A percentile compares a stretch with the other conserved stretches of the same genome.
phyloP scores from a whole-genome alignment of 1,284 basidiomycete species.

The Heliocybe sulcata region DNA sequence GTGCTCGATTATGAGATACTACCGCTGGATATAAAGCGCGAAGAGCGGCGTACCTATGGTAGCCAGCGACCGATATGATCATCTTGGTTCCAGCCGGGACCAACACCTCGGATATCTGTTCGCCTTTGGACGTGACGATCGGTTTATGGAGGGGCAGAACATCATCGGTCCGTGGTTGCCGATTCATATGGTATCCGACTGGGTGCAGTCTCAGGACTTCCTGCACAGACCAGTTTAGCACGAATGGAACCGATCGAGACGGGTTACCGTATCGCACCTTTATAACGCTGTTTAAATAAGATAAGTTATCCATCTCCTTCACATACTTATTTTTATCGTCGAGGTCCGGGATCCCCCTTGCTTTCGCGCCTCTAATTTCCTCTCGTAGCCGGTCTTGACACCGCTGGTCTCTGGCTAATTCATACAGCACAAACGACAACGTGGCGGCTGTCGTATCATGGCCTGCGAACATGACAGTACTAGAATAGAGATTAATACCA shows the following conservation, averaged over 20 bases:
- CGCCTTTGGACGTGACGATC: neutral
- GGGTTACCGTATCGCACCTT: too few relatives aligned
- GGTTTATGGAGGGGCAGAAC: neutral
- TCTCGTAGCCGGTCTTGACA: constrained; percentile 12
- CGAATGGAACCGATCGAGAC: too few relatives aligned
- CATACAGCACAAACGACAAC: constrained; percentile 12
- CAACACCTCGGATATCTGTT: neutral
- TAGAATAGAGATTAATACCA: neutral
- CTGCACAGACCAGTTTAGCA: neutral
- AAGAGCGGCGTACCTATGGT: neutral
- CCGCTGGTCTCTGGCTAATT: constrained; percentile 12
- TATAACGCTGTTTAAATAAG: neutral
- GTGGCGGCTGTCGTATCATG: constrained; percentile 14
- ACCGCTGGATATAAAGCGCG: neutral
- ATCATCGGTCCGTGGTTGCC: constrained; percentile 1
- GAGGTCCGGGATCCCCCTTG: neutral
- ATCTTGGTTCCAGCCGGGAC: neutral
- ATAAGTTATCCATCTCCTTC: neutral
- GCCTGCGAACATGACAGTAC: constrained; percentile 13
- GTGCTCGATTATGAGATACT: neutral
- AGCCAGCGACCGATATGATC: neutral
- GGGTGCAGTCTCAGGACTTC: neutral
- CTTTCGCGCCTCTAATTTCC: constrained; percentile 4
- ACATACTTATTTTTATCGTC: neutral
- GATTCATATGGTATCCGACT: neutral